phyloP scores from a whole-genome alignment of 345 rosid species.

The Dimocarpus longan region DNA sequence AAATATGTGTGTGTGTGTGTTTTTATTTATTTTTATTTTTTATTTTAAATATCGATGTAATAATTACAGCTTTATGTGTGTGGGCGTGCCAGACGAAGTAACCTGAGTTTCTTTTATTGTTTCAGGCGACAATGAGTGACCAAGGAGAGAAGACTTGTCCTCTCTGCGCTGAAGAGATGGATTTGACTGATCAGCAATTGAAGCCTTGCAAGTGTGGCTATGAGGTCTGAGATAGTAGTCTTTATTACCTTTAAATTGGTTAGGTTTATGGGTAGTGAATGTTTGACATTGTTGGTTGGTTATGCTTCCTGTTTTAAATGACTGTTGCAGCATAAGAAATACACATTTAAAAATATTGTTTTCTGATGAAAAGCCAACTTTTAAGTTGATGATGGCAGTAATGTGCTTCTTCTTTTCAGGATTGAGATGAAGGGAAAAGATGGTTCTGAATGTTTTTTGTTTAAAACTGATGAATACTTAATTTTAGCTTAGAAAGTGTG shows the following conservation, averaged over 20 bases:
- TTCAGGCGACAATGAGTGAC: slow-evolving; percentile 70
- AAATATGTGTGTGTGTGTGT: background rate
- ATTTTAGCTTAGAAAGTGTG: background rate
- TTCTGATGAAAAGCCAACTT: background rate
- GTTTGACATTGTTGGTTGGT: background rate
- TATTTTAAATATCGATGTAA: background rate
- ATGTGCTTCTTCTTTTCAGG: background rate
- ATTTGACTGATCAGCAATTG: slow-evolving; percentile 87
- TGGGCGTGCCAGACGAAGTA: background rate
- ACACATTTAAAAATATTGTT: background rate
- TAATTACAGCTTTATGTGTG: background rate
- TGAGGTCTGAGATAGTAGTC: slow-evolving; percentile 49
- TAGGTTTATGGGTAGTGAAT: background rate
- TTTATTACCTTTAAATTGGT: background rate
- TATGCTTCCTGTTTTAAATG: background rate
- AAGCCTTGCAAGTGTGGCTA: slow-evolving; percentile 98
- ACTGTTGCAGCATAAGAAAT: background rate
- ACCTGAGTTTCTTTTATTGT: background rate
- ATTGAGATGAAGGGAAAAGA: background rate
- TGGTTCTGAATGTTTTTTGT: background rate
- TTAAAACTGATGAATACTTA: background rate
- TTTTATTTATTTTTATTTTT: background rate
- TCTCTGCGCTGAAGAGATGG: slow-evolving; percentile 95
- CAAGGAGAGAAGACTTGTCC: slow-evolving; percentile 88
- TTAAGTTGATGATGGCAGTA: background rate